Base-by-base conservation (phyloP, 2,329 filamentous ascomycete species). In the Aspergillus carbonarius region DNA sequence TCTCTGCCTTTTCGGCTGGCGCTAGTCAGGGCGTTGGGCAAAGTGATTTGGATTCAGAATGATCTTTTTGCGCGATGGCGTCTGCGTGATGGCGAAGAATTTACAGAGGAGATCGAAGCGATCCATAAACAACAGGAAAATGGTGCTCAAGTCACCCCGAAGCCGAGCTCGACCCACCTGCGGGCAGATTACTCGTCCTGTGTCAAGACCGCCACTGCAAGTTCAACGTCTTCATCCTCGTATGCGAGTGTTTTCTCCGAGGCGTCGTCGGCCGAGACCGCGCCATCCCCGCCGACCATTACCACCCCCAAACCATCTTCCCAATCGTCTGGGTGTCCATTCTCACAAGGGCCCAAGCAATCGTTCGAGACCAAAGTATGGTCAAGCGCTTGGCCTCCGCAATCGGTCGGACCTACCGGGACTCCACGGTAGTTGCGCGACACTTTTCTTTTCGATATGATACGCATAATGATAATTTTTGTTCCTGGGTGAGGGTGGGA, bases 41-140 rank as follows among this genome's bases (percentile, higher is more conserved):
- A 95, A 73, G 87, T 93, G 23, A 87, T 93, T 63, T 93, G 90
- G 90, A 92, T 93, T 64, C 91, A 93, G 75, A 93, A 93, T 70
- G 90, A 93, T 72, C 81, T 93, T 25, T 90, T 93, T 72, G 88
- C 90, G 15, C 90, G 89, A 72, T 93, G 89, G 88, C 90, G 92
- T 68, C 84, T 90, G 34, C 81, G 83, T 34, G 87, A 90, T 63
- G 87, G 87, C 49, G 83, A 87, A 35, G 88, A 91, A 73, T 82
- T 75, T 61, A 73, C 68, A n/a, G 77, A 80, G 4, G 72, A 76
- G 53, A 76, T 77, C 6, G 51, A 54, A 17, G 9, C 25, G 6
- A 15, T 15, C 8, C 51, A 54, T 1, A 42, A 30, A 5, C 10
- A 44, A 25, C 37, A 32, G n/a, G 35, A 40, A 7, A 23, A 27